Evolutionary conservation across 176 grass and related monocot genomes (phyloP).

Genomic region (Dactylis glomerata): DNA sequence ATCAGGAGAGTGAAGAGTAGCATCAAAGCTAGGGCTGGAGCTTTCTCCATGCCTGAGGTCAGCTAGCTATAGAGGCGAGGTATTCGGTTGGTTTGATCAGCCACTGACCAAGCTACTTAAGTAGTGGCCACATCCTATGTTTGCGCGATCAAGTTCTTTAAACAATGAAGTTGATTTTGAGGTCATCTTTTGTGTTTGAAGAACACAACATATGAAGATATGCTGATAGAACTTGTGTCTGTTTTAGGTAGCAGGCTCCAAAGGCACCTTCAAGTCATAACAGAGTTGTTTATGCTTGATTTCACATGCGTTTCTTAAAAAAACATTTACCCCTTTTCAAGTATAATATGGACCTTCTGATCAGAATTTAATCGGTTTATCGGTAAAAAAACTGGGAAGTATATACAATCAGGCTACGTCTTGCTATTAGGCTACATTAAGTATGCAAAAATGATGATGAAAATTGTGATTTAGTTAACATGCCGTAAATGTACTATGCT

Average conservation of each 20-base stretch:
- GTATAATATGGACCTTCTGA: background rate
- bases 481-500: too few relatives aligned
- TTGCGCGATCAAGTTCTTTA: background rate
- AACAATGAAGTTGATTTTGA: background rate
- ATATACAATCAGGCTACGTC: too few relatives aligned
- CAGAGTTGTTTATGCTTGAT: too few relatives aligned
- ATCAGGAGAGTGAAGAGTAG: conserved; percentile 20
- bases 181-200: background rate
- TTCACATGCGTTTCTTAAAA: too few relatives aligned
- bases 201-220: background rate
- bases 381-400: too few relatives aligned
- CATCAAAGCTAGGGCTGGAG: conserved; percentile 7
- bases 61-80: background rate
- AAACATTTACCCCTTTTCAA: background rate
- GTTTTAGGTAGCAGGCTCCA: background rate
- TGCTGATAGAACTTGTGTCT: conserved; percentile 41
- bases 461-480: too few relatives aligned
- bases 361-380: too few relatives aligned
- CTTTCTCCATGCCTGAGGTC: conserved; percentile 4
- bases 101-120: conserved; percentile 24
- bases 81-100: background rate
- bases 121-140: background rate
- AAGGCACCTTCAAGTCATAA: too few relatives aligned
- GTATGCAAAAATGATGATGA: too few relatives aligned
- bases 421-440: too few relatives aligned